A percentile compares a stretch with the other conserved stretches of the same genome.
phyloP scores from a whole-genome alignment of 257 asterid genomes.

The Paraleonurus japonicus region DNA sequence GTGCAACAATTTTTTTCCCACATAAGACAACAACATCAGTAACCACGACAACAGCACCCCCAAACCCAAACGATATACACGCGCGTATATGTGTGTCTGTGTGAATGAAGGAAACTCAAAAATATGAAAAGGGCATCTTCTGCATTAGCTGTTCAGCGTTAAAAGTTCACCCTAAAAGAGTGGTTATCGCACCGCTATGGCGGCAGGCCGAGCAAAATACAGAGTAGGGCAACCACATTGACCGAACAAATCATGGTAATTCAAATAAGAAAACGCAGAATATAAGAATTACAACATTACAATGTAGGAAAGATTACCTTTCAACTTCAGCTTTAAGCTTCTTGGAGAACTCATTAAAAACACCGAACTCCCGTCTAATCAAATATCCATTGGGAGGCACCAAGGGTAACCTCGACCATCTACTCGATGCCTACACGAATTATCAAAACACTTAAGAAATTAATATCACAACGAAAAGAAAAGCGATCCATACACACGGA shows the following conservation, averaged over 20 bases:
- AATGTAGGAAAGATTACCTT: conserved; percentile 34
- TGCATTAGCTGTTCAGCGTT: too few species aligned
- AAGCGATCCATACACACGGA: neutral
- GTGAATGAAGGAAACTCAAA: too few species aligned
- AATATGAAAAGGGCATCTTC: too few species aligned
- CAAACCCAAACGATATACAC: too few species aligned
- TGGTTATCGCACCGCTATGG: neutral
- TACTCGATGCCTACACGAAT: conserved; percentile 35
- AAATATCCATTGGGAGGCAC: conserved; percentile 35
- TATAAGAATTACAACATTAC: neutral
- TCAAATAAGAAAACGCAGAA: neutral
- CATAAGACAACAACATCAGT: neutral
- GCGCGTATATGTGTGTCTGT: too few species aligned
- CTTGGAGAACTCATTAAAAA: conserved; percentile 67
- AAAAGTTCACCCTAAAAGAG: neutral
- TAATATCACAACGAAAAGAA: neutral
- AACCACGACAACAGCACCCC: too few species aligned
- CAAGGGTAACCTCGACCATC: conserved; percentile 33
- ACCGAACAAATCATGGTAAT: neutral
- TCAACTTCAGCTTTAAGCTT: conserved; percentile 66
- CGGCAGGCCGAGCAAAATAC: neutral
- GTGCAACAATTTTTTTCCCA: neutral
- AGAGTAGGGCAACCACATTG: neutral
- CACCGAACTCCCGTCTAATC: conserved; percentile 63
- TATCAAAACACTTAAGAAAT: neutral